Evolutionary conservation across 2,329 filamentous ascomycete genomes (phyloP).

Genomic region (Clonostachys chloroleuca): DNA sequence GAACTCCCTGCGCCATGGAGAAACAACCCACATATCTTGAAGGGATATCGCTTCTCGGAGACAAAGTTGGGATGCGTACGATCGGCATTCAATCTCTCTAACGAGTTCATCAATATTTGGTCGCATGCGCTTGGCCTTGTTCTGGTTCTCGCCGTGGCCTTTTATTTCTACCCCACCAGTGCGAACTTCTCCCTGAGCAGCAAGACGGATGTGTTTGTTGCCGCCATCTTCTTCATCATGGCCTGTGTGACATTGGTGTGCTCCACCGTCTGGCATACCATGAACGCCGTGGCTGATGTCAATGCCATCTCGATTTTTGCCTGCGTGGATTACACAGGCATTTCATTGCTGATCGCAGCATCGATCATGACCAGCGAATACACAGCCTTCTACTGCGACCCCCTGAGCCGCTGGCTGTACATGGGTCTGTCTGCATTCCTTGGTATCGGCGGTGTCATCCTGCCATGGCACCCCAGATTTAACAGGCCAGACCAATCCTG

Average conservation of each 20-base stretch:
- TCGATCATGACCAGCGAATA: constrained; percentile 99
- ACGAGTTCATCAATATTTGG: constrained; percentile 98
- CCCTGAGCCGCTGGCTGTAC: constrained; percentile 79
- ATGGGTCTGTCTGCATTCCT: constrained; percentile 77
- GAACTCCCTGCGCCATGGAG: constrained; percentile 90
- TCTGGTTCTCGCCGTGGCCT: constrained; percentile 80
- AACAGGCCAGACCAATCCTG: constrained; percentile 91
- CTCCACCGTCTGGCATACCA: constrained; percentile 96
- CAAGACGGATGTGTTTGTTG: constrained; percentile 85
- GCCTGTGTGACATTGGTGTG: constrained; percentile 93
- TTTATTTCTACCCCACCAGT: constrained; percentile 92
- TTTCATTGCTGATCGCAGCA: constrained; percentile 88
- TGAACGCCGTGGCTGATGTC: constrained; percentile 93
- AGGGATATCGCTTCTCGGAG: constrained; percentile 90
- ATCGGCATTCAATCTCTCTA: constrained; percentile 80
- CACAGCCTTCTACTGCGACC: constrained; percentile 98
- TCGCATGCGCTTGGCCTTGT: constrained; percentile 88
- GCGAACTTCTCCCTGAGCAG: constrained; percentile 83
- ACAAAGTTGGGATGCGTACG: constrained; percentile 85
- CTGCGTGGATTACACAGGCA: constrained; percentile 97
- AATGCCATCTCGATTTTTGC: constrained; percentile 90
- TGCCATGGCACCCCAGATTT: constrained; percentile 95
- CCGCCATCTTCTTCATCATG: constrained; percentile 92
- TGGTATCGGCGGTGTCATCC: constrained; percentile 80
- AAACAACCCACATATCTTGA: constrained; percentile 88